A percentile compares a stretch with the other conserved stretches of the same genome.
Evolutionary conservation across 345 rosid genomes (phyloP).

Genomic region (Geranium rotundifolium): DNA sequence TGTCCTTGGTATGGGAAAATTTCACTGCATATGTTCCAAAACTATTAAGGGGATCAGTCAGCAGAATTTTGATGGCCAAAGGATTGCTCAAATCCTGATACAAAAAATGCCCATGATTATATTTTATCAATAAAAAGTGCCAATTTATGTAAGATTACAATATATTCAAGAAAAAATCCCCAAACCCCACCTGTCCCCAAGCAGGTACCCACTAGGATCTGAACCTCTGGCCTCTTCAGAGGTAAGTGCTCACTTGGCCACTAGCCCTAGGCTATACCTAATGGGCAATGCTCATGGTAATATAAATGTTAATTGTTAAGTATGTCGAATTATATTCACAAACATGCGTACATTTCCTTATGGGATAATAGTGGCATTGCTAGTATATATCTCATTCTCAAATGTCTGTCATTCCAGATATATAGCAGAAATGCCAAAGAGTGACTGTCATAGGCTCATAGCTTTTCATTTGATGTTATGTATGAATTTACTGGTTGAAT

Average conservation of each 20-base stretch:
- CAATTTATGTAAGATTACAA: too few species aligned
- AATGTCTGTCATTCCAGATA: not conserved
- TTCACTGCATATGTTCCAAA: not conserved
- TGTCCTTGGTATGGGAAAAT: not conserved
- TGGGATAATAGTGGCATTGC: too few species aligned
- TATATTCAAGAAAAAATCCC: too few species aligned
- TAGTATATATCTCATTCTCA: too few species aligned
- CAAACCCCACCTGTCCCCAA: too few species aligned
- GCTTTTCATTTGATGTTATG: not conserved
- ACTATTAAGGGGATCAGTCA: not conserved
- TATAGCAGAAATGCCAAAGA: not conserved
- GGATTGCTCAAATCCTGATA: not conserved
- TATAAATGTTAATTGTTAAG: not conserved
- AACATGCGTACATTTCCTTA: not conserved
- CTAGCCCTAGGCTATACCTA: too few species aligned
- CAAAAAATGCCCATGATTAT: not conserved
- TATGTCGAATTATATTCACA: not conserved
- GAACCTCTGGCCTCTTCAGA: too few species aligned
- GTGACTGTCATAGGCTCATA: not conserved
- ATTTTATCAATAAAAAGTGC: too few species aligned
- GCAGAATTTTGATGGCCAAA: not conserved
- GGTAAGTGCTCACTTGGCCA: too few species aligned
- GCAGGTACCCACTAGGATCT: too few species aligned
- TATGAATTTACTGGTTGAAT: not conserved
- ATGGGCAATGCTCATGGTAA: too few species aligned